These are phyloP conservation scores for Linnemannia elongata DNA, from an alignment of 192 early-diverging fungal species.

Conservation along the genomic window DNA sequence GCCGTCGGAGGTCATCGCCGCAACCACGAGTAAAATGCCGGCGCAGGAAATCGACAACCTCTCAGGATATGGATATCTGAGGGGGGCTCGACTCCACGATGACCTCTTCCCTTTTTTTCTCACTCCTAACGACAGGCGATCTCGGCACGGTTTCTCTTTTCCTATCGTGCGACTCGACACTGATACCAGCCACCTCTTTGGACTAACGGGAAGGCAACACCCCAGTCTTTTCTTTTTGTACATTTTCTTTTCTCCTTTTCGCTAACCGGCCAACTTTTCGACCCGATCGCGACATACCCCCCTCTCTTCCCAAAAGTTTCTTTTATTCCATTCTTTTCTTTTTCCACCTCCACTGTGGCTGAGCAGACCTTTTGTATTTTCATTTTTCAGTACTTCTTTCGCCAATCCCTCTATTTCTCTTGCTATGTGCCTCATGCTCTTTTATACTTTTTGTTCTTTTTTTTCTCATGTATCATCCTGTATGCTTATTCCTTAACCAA, in stretches of 20 bases:
- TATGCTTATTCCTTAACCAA: not conserved
- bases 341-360: not conserved
- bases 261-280: not conserved
- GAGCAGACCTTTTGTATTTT: conserved; percentile 1
- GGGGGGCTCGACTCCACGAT: not conserved
- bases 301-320: not conserved
- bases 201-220: not conserved
- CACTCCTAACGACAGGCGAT: not conserved
- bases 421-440: not conserved
- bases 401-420: not conserved
- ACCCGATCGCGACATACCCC: not conserved
- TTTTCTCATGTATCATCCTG: not conserved
- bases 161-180: not conserved
- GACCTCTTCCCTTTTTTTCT: not conserved
- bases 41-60: not conserved
- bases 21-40: conserved; percentile 34
- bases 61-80: not conserved
- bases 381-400: not conserved
- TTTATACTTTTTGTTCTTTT: conserved; percentile 2
- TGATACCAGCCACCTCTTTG: not conserved
- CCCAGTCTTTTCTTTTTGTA: conserved; percentile 3
- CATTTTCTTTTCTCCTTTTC: not conserved
- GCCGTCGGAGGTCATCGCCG: conserved; percentile 50
- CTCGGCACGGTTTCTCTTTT: not conserved
- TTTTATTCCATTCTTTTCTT: not conserved